These are phyloP conservation scores for Metschnikowia vanudenii DNA, from an alignment of 805 yeast genomes.

Conservation along the genomic window DNA sequence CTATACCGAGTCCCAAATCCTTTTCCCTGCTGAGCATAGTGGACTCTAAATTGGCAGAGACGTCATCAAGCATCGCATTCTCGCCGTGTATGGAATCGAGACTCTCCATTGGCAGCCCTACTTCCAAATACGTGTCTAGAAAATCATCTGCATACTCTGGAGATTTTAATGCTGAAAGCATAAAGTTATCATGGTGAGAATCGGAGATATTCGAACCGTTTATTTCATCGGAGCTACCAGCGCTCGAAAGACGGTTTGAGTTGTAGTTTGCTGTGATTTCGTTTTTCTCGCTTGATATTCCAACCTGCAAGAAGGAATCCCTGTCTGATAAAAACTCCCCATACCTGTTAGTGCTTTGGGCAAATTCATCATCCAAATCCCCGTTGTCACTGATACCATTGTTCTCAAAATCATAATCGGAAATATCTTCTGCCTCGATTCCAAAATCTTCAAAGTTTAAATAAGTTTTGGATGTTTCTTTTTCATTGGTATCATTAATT, in stretches of 20 bases:
- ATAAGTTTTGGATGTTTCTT: slow-evolving; percentile 16
- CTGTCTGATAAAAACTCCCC: slow-evolving; percentile 23
- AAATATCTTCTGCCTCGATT: slow-evolving; percentile 30
- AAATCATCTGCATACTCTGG: slow-evolving; percentile 19
- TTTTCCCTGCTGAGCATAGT: neutral
- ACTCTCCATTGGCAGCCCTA: slow-evolving; percentile 6
- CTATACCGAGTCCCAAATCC: slow-evolving; percentile 8
- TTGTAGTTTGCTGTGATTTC: too few species aligned
- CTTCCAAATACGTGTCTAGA: slow-evolving; percentile 18
- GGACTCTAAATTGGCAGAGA: neutral
- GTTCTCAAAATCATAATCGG: slow-evolving; percentile 44
- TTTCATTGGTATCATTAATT: neutral
- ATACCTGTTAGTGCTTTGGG: slow-evolving; percentile 13
- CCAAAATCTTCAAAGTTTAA: slow-evolving; percentile 31
- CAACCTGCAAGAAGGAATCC: slow-evolving; percentile 9
- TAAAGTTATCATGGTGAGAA: neutral
- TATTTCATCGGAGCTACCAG: neutral
- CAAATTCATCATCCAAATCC: slow-evolving; percentile 20
- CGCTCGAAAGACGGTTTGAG: slow-evolving; percentile 6
- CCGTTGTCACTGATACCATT: slow-evolving; percentile 36
- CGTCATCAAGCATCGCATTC: neutral
- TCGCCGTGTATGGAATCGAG: neutral
- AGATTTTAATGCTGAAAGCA: slow-evolving; percentile 5
- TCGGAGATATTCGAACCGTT: neutral
- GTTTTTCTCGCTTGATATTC: too few species aligned